Conservation (phyloP, 2,329 filamentous ascomycete species). For the Dactylonectria macrodidyma region DNA sequence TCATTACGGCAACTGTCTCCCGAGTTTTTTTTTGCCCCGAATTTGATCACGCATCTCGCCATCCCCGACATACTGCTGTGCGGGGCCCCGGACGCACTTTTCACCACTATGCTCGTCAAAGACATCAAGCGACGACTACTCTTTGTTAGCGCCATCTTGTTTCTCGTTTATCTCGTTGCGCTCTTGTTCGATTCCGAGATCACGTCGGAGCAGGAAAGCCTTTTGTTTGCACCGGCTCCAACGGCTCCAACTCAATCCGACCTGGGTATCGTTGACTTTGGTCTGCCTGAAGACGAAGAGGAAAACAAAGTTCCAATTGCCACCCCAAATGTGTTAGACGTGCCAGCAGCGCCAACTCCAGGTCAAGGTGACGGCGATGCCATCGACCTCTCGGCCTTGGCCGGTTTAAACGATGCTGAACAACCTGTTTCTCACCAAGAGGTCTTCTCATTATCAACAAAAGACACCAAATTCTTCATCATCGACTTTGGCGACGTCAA, state of each 20-base stretch:
- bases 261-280: slow-evolving; percentile 5
- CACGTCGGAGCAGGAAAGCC: slow-evolving; percentile 13
- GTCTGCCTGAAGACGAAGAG: neutral
- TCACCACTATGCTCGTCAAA: slow-evolving; percentile 50
- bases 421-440: slow-evolving; percentile 49
- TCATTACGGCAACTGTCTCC: neutral
- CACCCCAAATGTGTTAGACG: neutral
- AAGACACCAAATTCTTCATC: slow-evolving; percentile 62
- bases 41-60: neutral
- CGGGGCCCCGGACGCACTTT: neutral
- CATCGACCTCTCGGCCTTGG: neutral
- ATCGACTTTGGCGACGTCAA: slow-evolving; percentile 61
- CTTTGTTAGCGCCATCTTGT: slow-evolving; percentile 47
- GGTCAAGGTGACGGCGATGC: neutral
- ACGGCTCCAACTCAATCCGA: slow-evolving; percentile 18
- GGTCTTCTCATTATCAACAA: slow-evolving; percentile 63
- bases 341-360: neutral
- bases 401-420: neutral
- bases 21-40: neutral
- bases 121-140: slow-evolving; percentile 52
- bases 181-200: slow-evolving; percentile 35
- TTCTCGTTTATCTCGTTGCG: slow-evolving; percentile 50
- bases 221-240: slow-evolving; percentile 27
- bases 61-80: neutral
- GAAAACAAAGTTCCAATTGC: neutral